Evolutionary conservation across 2,329 filamentous ascomycete species (phyloP).

Genomic region (Cladosporium austrohemisphaericum): DNA sequence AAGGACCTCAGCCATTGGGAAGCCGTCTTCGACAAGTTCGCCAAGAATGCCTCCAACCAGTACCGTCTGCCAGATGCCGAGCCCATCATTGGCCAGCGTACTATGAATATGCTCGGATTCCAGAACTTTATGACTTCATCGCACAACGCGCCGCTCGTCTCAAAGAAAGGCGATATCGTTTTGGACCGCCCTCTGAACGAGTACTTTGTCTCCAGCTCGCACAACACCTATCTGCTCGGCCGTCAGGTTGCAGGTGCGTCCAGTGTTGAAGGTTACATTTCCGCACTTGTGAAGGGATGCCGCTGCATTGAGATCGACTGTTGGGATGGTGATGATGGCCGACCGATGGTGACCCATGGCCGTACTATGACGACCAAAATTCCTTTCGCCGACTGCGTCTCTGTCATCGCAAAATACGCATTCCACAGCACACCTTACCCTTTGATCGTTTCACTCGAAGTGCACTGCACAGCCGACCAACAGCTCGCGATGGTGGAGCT

Average conservation of each 20-base stretch:
- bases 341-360: conserved; percentile 87
- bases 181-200: conserved; percentile 87
- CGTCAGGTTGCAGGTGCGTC: conserved; percentile 86
- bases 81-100: conserved; percentile 45
- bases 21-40: conserved; percentile 55
- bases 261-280: conserved; percentile 92
- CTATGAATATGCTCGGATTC: conserved; percentile 76
- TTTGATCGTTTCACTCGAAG: conserved; percentile 90
- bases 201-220: conserved; percentile 97
- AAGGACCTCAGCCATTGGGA: conserved; percentile 65
- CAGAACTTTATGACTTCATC: conserved; percentile 70
- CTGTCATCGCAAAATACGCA: conserved; percentile 89
- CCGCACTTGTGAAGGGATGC: conserved; percentile 80
- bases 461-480: conserved; percentile 81
- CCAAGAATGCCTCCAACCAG: conserved; percentile 32
- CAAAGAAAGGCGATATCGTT: conserved; percentile 31
- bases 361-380: conserved; percentile 84
- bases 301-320: conserved; percentile 97
- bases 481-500: conserved; percentile 85
- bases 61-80: conserved; percentile 41
- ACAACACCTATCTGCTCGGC: conserved; percentile 94
- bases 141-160: conserved; percentile 26
- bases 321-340: conserved; percentile 87
- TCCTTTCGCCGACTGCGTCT: conserved; percentile 85
- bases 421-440: conserved; percentile 85